Base-by-base conservation (phyloP, 164 flowering plant genomes). In the Malania oleifera region DNA sequence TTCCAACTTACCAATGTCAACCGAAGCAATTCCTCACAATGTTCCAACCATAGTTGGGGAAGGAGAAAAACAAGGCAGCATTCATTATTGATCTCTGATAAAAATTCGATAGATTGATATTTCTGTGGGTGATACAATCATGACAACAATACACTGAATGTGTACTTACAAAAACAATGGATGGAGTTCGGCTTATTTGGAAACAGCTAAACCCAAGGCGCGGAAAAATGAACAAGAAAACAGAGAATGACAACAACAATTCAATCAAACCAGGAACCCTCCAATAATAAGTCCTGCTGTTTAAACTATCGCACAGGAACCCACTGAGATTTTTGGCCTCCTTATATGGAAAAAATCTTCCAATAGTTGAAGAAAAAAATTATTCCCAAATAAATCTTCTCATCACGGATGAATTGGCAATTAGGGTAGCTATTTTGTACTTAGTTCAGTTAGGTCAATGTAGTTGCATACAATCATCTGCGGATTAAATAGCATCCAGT, bases 401-500 rank as follows among this genome's bases (percentile, higher is more conserved):
- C 24, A 29, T 28, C 2, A 19, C 8, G 49, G 61, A 29, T 11
- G 11, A 19, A 44, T 18, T 31, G 52, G 61, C 20, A 19, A 17
- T 46, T 31, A 19, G 14, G 2, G 52, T 20, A 31, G 18, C 28
- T 23, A 24, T 9, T 29, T 34, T 19, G 54, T 38, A 15, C 41
- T 38, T 38, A 2, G 14, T 38, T 2, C 13, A 11, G 13, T 12
- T 2, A 38, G 13, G 7, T 38, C 41, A 38, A 38, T 38, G n/a
- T 41, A 18, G 10, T 41, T 14, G 44, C 41, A 46, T 17, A 6
- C 37, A 11, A 25, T 24, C 37, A 4, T 5, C 15, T 38, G 14
- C 23, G 41, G 28, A 65, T 73, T 82, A 89, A 18, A 92, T 77
- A 26, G 95, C 88, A 40, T 82, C 66, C 54, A 89, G 51, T 60